A percentile compares a stretch with the other conserved stretches of the same genome.
These are phyloP conservation scores for Takashimella tepidaria DNA, from an alignment of 1,284 basidiomycete genomes.

Conservation along the genomic window DNA sequence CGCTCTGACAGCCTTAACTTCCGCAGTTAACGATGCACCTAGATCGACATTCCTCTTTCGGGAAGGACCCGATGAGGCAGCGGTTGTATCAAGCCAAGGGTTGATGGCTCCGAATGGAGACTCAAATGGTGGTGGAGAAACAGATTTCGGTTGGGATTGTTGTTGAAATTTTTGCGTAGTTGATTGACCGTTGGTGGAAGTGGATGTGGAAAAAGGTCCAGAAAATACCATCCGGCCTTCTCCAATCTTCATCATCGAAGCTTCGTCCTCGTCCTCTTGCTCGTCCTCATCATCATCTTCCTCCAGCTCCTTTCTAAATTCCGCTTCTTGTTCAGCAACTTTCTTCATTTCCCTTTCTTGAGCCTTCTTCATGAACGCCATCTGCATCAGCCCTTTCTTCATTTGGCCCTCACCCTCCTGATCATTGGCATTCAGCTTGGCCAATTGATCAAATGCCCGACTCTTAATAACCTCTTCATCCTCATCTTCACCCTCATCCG, in stretches of 20 bases:
- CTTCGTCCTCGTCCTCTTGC: conserved; percentile 51
- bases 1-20: conserved; percentile 63
- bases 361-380: conserved; percentile 96
- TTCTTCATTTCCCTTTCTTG: conserved; percentile 61
- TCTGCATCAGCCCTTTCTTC: conserved; percentile 64
- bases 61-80: conserved; percentile 49
- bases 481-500: conserved; percentile 50
- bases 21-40: conserved; percentile 57
- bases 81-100: conserved; percentile 62
- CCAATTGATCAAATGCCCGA: conserved; percentile 68
- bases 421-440: conserved; percentile 51
- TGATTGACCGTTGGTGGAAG: not conserved
- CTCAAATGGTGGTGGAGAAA: conserved; percentile 6
- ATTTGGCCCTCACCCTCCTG: conserved; percentile 28
- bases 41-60: conserved; percentile 63
- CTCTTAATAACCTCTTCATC: conserved; percentile 55
- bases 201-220: conserved; percentile 15
- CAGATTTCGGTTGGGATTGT: not conserved
- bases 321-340: conserved; percentile 61
- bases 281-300: conserved; percentile 45
- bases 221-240: conserved; percentile 53
- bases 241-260: conserved; percentile 41
- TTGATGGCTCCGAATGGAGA: conserved; percentile 49
- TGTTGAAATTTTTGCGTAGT: not conserved
- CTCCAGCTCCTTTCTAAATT: conserved; percentile 65